Evolutionary conservation across 306 rosid species (phyloP), one percentile per base, ranked within the genome.

Genomic region (Prunus mira): DNA sequence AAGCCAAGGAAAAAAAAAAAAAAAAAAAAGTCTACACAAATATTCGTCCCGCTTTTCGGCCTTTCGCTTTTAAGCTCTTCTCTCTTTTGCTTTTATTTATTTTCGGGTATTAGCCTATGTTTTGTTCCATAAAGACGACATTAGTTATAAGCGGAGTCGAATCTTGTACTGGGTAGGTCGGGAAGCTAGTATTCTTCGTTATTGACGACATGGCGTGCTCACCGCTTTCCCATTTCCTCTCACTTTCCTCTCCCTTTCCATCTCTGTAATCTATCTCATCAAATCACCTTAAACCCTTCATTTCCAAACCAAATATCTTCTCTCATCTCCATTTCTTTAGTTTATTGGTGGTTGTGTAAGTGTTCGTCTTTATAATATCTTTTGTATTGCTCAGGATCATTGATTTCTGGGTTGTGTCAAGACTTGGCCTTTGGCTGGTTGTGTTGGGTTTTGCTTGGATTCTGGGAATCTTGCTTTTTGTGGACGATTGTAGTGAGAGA

Each of bases 371-470:
- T 54, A 7, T 54, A 11, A 54, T 54, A 49, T 49, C 54, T 49
- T 75, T 74, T 51, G 64, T 22, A 72, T 52, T 24, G 22, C 82
- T 52, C 51, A 5, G n/a, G 51, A 71, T 34, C 72, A 50, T 63
- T 65, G 67, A 20, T 71, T 46, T 45, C 61, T 61, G 28, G 2
- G 55, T 65, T 19, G 79, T 74, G 77, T 55, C 57, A 65, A 68
- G 79, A 28, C 78, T 28, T 77, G 10, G 24, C 30, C 72, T 60
- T 41, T 65, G 19, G 45, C 72, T 50, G 28, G 1, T 3, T 70
- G 10, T 13, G 68, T 17, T 18, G 65, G 54, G 62, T 47, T 79
- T 52, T 19, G 66, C 78, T 85, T 85, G 86, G 65, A 61, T 82
- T 77, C 47, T 73, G 58, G 61, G 46, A 55, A 45, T 52, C 19